Percentiles rank a stretch among this genome's conserved stretches.
These are phyloP conservation scores for Lachancea sp. DNA, from an alignment of 805 yeast genomes.

Conservation along the genomic window DNA sequence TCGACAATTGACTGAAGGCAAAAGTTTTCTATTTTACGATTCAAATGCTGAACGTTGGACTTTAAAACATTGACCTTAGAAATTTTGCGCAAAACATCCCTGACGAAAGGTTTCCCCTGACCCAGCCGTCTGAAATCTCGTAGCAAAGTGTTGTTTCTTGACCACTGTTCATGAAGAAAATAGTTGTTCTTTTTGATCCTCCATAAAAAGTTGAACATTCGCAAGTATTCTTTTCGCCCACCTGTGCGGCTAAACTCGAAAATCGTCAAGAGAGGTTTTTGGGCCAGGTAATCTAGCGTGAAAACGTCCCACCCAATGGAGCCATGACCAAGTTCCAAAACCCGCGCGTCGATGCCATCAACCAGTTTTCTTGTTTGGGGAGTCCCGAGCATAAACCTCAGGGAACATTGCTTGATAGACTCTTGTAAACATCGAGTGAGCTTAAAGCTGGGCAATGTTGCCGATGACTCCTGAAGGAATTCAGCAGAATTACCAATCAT, in stretches of 20 bases:
- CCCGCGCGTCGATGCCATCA: slow-evolving; percentile 70
- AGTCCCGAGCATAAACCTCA: slow-evolving; percentile 35
- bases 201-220: slow-evolving; percentile 83
- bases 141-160: slow-evolving; percentile 30
- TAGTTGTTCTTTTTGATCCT: slow-evolving; percentile 57
- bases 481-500: slow-evolving; percentile 50
- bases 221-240: slow-evolving; percentile 54
- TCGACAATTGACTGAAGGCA: slow-evolving; percentile 32
- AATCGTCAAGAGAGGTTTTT: slow-evolving; percentile 47
- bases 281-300: slow-evolving; percentile 68
- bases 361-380: slow-evolving; percentile 36
- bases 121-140: slow-evolving; percentile 24
- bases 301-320: slow-evolving; percentile 89
- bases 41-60: slow-evolving; percentile 32
- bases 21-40: slow-evolving; percentile 28
- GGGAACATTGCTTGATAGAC: slow-evolving; percentile 51
- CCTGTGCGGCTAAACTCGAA: slow-evolving; percentile 44
- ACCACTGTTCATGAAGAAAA: slow-evolving; percentile 47
- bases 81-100: slow-evolving; percentile 26
- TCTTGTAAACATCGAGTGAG: slow-evolving; percentile 59
- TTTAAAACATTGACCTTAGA: slow-evolving; percentile 29
- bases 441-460: slow-evolving; percentile 56
- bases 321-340: slow-evolving; percentile 66
- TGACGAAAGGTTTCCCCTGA: slow-evolving; percentile 21
- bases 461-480: slow-evolving; percentile 54